Base-by-base conservation (phyloP, 805 yeast genomes). In the Kodamaea leandrae region DNA sequence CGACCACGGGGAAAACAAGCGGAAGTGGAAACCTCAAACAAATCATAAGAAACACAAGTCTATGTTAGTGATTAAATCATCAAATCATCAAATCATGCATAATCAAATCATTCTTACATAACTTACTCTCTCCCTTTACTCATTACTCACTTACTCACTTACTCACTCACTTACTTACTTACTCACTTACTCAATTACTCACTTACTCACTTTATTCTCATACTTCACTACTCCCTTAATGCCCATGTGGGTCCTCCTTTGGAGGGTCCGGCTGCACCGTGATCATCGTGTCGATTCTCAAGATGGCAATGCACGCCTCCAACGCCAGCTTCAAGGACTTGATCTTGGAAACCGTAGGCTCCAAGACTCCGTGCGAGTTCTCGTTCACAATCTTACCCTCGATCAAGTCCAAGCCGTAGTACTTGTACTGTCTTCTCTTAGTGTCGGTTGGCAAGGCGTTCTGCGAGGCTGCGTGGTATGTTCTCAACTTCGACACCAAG, bases 221-320 rank as follows among this genome's bases (percentile, higher is more conserved):
- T 21, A 6, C 12, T 28, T 18, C 9, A 7, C 10, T 10, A 10
- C 25, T 17, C 33, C 13, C 9, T 30, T 13, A 80, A 66, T 89
- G 96, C 41, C 69, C 96, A 61, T 91, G 97, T 17, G 91, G 90
- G 54, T 87, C 96, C 68, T 90, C 96, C 68, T 79, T 81, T 49
- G 84, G 87, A 37, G 86, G 89, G 60, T 93, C 99, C 9, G 99
- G 99, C 55, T 91, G 95, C 47, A 93, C 96, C 36, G 88, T 86
- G 57, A 93, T 91, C 95, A 91, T 90, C 37, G 99, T 93, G 64
- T 93, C 99, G 57, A 93, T 93, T 74, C 99, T 83, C 55, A 95
- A 74, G 49, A 93, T 93, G 25, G 98, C 96, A 64, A 95, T 82
- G 68, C 99, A 93, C 2, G 99, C 99, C 72, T 93, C 99, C 52